Conservation (phyloP, 352 stramenopile species). For the Poterioochromonas sp. region DNA sequence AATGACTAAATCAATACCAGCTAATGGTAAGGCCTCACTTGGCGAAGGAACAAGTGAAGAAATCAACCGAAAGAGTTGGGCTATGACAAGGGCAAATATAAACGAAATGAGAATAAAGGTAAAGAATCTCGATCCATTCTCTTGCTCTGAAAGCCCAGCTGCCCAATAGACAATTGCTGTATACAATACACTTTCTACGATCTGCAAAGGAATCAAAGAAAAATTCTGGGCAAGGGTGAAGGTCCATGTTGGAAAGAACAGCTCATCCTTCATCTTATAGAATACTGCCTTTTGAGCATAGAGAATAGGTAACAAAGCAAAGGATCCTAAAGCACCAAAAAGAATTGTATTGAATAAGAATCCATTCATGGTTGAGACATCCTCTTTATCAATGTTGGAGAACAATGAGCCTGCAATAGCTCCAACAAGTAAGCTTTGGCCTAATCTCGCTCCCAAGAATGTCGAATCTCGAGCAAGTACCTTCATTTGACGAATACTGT, state of each 20-base stretch:
- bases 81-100: neutral
- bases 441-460: slow-evolving; percentile 51
- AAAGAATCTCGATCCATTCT: slow-evolving; percentile 33
- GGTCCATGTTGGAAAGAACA: slow-evolving; percentile 48
- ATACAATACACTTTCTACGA: slow-evolving; percentile 47
- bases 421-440: slow-evolving; percentile 51
- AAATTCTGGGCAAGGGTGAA: slow-evolving; percentile 52
- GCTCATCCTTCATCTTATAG: slow-evolving; percentile 33
- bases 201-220: slow-evolving; percentile 47
- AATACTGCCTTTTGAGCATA: slow-evolving; percentile 57
- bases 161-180: slow-evolving; percentile 33
- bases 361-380: slow-evolving; percentile 55
- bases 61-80: slow-evolving; percentile 33
- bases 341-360: slow-evolving; percentile 73
- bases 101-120: slow-evolving; percentile 33
- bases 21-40: neutral
- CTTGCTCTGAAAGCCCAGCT: slow-evolving; percentile 2
- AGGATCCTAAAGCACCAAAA: slow-evolving; percentile 67
- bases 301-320: slow-evolving; percentile 65
- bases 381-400: slow-evolving; percentile 33
- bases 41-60: neutral
- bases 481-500: neutral
- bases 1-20: slow-evolving; percentile 11
- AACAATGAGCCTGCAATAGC: slow-evolving; percentile 35
- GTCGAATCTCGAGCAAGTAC: neutral